Base-by-base conservation (phyloP, 148 eudicot genomes). In the Cornus kousa region DNA sequence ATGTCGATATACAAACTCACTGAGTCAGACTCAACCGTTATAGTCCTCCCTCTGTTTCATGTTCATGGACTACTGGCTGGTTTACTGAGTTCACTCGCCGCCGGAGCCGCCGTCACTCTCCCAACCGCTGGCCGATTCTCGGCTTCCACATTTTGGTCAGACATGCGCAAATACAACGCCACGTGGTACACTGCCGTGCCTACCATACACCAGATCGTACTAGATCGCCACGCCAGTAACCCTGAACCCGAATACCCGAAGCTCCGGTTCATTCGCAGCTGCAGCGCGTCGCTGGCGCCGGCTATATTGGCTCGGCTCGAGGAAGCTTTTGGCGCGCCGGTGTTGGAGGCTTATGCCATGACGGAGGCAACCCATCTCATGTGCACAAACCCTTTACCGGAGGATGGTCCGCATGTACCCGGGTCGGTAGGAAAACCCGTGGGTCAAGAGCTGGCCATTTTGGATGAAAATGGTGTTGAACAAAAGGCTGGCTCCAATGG, bases 161-260 rank as follows among this genome's bases (percentile, higher is more conserved):
- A 95, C 79, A 93, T 95, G 97, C 84, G 70, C 3, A 80, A 68
- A 4, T 86, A 88, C 68, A 75, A 82, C 33, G 98, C 98, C 79
- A 93, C 99, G 7, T 95, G 99, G 99, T 95, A 95, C 85, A 95
- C 99, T 0, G 93, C 99, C 0, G 99, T 95, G 7, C 99, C 99
- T 1, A 95, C 99, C 5, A 93, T 95, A 23, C 99, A 95, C 78
- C 99, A 93, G 60, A 95, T 95, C 50, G 79, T 95, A 64, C 84
- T 95, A 0, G 97, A 95, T 32, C 88, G 97, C 48, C 99, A 95
- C 74, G 37, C 85, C 4, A 78, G 16, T 64, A 90, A 81, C 0
- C 97, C 99, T 0, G 97, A 95, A 43, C 33, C 88, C 0, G 82
- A 23, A 0, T 92, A 93, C 85, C 99, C 97, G 14, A 84, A 88